Conservation (phyloP, 345 rosid genomes). For the Cardamine resedifolia region DNA sequence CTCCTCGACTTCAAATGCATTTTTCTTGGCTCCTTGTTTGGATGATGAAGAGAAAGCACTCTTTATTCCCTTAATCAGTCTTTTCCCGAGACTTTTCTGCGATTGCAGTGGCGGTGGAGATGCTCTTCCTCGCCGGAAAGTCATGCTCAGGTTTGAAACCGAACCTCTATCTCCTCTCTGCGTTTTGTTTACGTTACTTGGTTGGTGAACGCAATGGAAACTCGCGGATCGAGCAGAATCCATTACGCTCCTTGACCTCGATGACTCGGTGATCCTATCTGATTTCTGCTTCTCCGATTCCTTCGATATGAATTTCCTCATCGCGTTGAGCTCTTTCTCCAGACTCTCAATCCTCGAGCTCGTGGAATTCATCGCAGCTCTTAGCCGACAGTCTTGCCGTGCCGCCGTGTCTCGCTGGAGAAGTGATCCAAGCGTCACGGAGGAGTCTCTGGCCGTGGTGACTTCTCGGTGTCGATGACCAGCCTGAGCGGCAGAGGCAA, state of each 20-base stretch:
- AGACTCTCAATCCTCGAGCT: slow-evolving; percentile 61
- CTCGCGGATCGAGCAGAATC: slow-evolving; percentile 59
- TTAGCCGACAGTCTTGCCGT: slow-evolving; percentile 57
- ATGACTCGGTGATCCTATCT: background rate
- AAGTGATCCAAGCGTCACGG: slow-evolving; percentile 63
- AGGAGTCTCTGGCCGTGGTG: background rate
- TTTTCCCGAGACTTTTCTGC: slow-evolving; percentile 43
- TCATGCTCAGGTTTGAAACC: slow-evolving; percentile 47
- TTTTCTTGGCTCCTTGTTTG: slow-evolving; percentile 40
- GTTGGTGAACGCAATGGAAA: slow-evolving; percentile 48
- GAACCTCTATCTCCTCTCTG: slow-evolving; percentile 56
- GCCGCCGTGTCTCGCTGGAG: slow-evolving; percentile 64
- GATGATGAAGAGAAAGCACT: slow-evolving; percentile 47
- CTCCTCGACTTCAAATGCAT: slow-evolving; percentile 6
- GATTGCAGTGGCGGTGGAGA: slow-evolving; percentile 18
- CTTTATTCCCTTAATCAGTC: slow-evolving; percentile 60
- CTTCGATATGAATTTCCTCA: slow-evolving; percentile 55
- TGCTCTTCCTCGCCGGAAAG: slow-evolving; percentile 29
- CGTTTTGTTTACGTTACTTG: slow-evolving; percentile 31
- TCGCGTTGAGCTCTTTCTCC: slow-evolving; percentile 62
- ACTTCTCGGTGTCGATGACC: background rate
- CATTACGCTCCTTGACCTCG: slow-evolving; percentile 34
- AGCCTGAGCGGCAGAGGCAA: slow-evolving; percentile 3
- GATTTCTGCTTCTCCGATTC: slow-evolving; percentile 30
- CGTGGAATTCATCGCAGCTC: slow-evolving; percentile 68